phyloP scores from a whole-genome alignment of 2,329 filamentous ascomycete genomes.

The Tolypocladium endophyticum region DNA sequence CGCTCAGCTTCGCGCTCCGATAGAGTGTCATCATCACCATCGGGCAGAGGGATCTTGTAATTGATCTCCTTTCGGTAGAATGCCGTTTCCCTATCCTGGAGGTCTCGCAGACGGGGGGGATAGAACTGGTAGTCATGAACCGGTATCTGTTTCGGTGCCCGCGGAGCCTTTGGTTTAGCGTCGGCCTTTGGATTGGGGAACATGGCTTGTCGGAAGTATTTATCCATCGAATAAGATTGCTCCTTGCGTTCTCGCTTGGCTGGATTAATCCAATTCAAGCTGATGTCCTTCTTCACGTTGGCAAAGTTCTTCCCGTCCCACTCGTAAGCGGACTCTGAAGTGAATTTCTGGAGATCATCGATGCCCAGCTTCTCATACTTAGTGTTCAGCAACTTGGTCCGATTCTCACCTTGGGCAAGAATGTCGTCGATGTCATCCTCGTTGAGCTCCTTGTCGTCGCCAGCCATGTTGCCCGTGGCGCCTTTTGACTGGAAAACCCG shows the following conservation, averaged over 20 bases:
- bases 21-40: constrained; percentile 79
- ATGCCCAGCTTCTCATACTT: constrained; percentile 96
- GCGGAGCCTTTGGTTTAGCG: constrained; percentile 87
- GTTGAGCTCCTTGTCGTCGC: constrained; percentile 52
- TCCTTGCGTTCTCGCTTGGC: constrained; percentile 97
- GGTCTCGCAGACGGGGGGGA: constrained; percentile 67
- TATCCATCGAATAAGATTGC: constrained; percentile 96
- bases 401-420: constrained; percentile 72
- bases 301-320: constrained; percentile 98
- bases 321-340: constrained; percentile 92
- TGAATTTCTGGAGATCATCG: constrained; percentile 95
- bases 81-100: constrained; percentile 94
- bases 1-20: constrained; percentile 81
- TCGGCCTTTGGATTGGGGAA: constrained; percentile 73
- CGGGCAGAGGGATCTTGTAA: constrained; percentile 83
- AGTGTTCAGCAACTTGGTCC: constrained; percentile 81
- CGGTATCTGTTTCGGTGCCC: constrained; percentile 81
- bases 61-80: constrained; percentile 93
- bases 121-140: constrained; percentile 99
- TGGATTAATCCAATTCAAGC: constrained; percentile 94
- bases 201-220: constrained; percentile 91
- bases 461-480: constrained; percentile 47
- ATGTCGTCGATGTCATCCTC: constrained; percentile 90
- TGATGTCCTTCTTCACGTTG: constrained; percentile 82
- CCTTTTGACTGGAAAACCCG: constrained; percentile 76